Evolutionary conservation across 140 eudicot genomes (phyloP), one percentile per base, ranked within the genome.

Genomic region (Erigeron philadelphicus): DNA sequence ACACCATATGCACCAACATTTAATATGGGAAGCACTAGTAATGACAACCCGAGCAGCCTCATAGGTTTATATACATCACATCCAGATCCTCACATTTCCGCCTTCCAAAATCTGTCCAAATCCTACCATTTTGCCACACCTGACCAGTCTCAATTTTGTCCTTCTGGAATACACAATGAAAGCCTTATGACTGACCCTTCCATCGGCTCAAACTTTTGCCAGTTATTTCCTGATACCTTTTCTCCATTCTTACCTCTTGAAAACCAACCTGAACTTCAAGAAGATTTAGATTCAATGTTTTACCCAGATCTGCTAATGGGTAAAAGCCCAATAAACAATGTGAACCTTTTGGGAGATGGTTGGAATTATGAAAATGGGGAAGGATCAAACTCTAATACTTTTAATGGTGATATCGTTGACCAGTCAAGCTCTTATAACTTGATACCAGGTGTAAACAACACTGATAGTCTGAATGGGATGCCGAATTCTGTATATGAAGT

Each of bases 251-350:
- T 47, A 64, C 55, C 68, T 65, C 73, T 38, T 17, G 61, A 46
- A 64, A 64, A 57, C 76, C 76, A 76, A 7, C 60, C 23, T 25
- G 52, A 18, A 46, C 31, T 19, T 71, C 69, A 57, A 13, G 72
- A 56, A 31, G 57, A n/a, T 13, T 13, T 0, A 5, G 61, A 60
- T 23, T 13, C 41, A 5, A 48, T 49, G n/a, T 56, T 64, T 25
- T 77, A 46, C 40, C 58, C 73, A 3, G 59, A 72, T 64, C 13
- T 71, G 43, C 5, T 77, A 63, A 56, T 11, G 64, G 55, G 49
- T 57, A 40, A 35, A 2, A 23, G 46, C 15, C 74, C 70, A 6
- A 17, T 67, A 21, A 13, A 19, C 64, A 23, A 42, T 23, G 13
- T 52, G 17, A 45, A 61, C 44, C 43, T 3, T 69, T n/a, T 16